These are phyloP conservation scores for Colletotrichum incanum DNA, from an alignment of 2,329 filamentous ascomycete species.

Conservation along the genomic window DNA sequence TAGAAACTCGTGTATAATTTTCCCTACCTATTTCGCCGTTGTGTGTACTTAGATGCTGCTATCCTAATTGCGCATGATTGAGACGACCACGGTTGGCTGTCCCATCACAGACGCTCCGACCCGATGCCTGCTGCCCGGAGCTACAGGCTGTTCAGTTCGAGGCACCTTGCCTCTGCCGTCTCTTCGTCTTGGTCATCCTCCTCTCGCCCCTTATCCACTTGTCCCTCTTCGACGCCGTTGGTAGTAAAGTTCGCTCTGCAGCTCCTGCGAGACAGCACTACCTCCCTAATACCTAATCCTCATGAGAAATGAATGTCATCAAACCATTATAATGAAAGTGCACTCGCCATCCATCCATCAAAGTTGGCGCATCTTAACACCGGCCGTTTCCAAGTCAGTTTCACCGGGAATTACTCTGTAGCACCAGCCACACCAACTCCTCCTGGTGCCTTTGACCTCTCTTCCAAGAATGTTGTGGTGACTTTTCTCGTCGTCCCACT, in stretches of 20 bases:
- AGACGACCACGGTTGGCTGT: neutral
- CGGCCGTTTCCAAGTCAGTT: conserved; percentile 43
- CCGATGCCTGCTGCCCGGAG: neutral
- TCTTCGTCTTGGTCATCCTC: neutral
- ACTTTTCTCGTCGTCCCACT: conserved; percentile 84
- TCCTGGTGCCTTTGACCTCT: conserved; percentile 77
- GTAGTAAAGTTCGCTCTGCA: neutral
- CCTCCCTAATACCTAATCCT: neutral
- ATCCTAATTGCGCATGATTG: too few species aligned
- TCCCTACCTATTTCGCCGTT: neutral
- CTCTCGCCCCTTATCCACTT: neutral
- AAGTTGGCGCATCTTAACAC: conserved; percentile 25
- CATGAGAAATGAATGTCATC: neutral
- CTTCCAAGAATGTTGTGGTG: conserved; percentile 76
- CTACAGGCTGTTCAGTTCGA: neutral
- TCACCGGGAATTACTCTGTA: conserved; percentile 78
- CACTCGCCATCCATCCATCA: neutral
- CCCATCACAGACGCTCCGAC: neutral
- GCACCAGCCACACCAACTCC: conserved; percentile 97
- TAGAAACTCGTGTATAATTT: conserved; percentile 31
- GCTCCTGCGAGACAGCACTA: neutral
- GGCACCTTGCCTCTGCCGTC: neutral
- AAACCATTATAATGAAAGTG: conserved; percentile 12
- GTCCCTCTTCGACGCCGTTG: neutral
- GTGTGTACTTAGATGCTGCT: neutral